Base-by-base conservation (phyloP, 257 asterid genomes). In the Fraxinus americana region DNA sequence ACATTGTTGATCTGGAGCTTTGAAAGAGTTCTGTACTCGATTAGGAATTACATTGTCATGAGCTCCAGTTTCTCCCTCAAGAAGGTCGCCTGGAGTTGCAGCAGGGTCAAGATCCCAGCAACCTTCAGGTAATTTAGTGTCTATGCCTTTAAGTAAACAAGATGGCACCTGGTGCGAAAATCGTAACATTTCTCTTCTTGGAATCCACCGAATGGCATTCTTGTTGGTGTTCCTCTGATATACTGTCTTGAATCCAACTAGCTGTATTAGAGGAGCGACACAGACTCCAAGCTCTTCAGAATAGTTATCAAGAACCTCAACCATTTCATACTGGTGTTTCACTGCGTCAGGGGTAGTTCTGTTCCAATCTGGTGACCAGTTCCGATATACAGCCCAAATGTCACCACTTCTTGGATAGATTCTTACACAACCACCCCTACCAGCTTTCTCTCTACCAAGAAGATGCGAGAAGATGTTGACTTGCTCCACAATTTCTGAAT, bases 81-180 rank as follows among this genome's bases (percentile, higher is more conserved):
- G 99, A 81, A 95, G 89, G 80, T 89, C 90, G 8, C 89, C 98
- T 1, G 99, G 99, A 67, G 88, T 96, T 4, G 99, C 99, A 84
- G 99, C 99, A 54, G 99, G 96, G 85, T 96, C 99, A 67, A 96
- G 97, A 93, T 96, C 99, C 98, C 98, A 96, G 83, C 97, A 95
- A 36, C 96, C 96, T 75, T 91, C 92, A 0, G 98, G 97, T 87
- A 89, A 81, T 75, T 87, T 85, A 45, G 79, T 65, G 34, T 84
- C 86, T 61, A 85, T 91, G 12, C 85, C 89, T 74, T 91, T 87
- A 16, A 95, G 97, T 30, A 87, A 84, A 81, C 89, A 91, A 30
- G 98, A 88, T 25, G 99, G 99, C 50, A 95, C 99, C 87, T 85
- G 96, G 84, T 95, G 99, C 4, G 99, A 95, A 88, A 96, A 96